These are phyloP conservation scores for Apiospora kogelbergensis DNA, from an alignment of 2,329 filamentous ascomycete species.

Conservation along the genomic window DNA sequence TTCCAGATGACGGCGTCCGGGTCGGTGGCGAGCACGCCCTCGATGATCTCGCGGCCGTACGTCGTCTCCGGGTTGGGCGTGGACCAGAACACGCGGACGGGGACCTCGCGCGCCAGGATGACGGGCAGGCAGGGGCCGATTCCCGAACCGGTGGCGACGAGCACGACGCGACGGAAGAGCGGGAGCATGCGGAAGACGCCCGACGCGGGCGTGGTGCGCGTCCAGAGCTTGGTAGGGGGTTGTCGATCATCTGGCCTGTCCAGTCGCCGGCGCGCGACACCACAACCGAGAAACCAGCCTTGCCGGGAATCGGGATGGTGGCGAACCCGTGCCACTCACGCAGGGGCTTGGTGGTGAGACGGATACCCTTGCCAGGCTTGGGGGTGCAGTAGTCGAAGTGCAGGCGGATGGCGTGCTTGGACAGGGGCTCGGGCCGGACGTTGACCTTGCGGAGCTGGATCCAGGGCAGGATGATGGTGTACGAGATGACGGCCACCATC, in stretches of 20 bases:
- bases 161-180: conserved; percentile 55
- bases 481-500: conserved; percentile 56
- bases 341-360: conserved; percentile 52
- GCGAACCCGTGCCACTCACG: conserved; percentile 64
- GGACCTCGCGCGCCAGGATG: conserved; percentile 41
- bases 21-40: conserved; percentile 27
- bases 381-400: conserved; percentile 54
- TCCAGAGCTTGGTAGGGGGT: conserved; percentile 57
- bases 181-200: conserved; percentile 59
- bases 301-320: conserved; percentile 51
- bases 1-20: conserved; percentile 33
- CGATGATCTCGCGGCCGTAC: conserved; percentile 31
- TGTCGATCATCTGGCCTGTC: conserved; percentile 55
- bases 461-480: conserved; percentile 62
- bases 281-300: conserved; percentile 52
- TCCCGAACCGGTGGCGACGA: conserved; percentile 64
- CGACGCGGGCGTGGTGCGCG: conserved; percentile 57
- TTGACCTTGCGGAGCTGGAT: conserved; percentile 56
- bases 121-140: conserved; percentile 63
- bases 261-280: conserved; percentile 66
- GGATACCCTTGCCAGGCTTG: conserved; percentile 47
- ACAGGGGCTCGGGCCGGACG: conserved; percentile 58
- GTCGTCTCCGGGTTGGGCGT: conserved; percentile 32
- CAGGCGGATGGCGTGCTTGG: conserved; percentile 59
- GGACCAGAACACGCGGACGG: conserved; percentile 36